Conservation (phyloP, 441 rosid genomes). For the Omphalea diandra region DNA sequence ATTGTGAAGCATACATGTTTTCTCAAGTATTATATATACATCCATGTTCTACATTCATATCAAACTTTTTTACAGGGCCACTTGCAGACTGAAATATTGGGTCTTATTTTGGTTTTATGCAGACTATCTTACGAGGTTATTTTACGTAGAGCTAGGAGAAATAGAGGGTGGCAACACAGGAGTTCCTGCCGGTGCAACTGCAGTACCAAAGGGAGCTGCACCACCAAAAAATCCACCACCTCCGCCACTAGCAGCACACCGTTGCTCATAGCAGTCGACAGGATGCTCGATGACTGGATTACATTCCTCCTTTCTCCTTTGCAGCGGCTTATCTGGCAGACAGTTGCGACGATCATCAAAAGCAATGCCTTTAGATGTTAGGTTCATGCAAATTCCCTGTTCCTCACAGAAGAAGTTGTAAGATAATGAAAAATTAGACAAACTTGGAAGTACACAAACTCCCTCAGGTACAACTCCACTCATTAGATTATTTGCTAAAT, state of each 20-base stretch:
- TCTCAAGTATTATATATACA: neutral
- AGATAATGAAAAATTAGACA: conserved; percentile 62
- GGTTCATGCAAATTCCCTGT: conserved; percentile 56
- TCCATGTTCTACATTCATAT: conserved; percentile 12
- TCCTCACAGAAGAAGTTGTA: conserved; percentile 71
- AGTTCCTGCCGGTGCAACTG: conserved; percentile 34
- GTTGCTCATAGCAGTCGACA: conserved; percentile 57
- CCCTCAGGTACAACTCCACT: conserved; percentile 62
- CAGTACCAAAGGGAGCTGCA: conserved; percentile 24
- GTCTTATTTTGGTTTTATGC: conserved; percentile 25
- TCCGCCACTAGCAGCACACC: conserved; percentile 23
- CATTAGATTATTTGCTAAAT: conserved; percentile 68
- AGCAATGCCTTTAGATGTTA: conserved; percentile 49
- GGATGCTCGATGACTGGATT: conserved; percentile 53
- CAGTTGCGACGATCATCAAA: conserved; percentile 72
- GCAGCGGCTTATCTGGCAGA: conserved; percentile 56
- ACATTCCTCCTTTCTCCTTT: conserved; percentile 59
- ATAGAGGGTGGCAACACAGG: conserved; percentile 48
- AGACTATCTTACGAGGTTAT: conserved; percentile 7
- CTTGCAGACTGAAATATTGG: neutral
- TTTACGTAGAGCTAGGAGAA: conserved; percentile 47
- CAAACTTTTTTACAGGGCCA: conserved; percentile 16
- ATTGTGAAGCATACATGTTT: neutral
- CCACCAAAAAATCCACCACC: conserved; percentile 15
- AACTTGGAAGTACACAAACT: conserved; percentile 57